Percentiles rank a stretch among this genome's conserved stretches.
phyloP scores from a whole-genome alignment of 2,329 filamentous ascomycete genomes.

The Tolypocladium amazonense region DNA sequence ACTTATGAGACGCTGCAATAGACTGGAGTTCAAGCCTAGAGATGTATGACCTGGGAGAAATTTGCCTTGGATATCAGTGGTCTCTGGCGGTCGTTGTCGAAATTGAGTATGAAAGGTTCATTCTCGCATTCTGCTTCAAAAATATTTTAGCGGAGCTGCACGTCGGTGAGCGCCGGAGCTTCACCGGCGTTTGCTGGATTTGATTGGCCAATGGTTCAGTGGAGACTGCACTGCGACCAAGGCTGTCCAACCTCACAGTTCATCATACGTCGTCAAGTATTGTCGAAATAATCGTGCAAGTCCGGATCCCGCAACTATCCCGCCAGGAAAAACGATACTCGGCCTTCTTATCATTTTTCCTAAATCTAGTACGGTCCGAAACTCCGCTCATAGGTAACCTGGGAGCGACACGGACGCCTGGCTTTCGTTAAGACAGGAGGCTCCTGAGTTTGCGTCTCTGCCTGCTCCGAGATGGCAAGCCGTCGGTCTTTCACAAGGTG shows the following conservation, averaged over 20 bases:
- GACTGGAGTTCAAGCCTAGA: background rate
- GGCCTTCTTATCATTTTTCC: background rate
- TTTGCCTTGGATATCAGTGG: background rate
- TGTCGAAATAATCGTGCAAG: background rate
- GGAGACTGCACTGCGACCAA: background rate
- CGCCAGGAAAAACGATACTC: background rate
- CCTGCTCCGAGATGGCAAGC: background rate
- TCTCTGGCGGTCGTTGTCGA: background rate
- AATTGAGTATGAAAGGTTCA: background rate
- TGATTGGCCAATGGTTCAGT: conserved; percentile 4
- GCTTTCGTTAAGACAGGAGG: background rate
- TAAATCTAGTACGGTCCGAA: background rate
- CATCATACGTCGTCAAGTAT: background rate
- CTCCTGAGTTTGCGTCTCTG: background rate
- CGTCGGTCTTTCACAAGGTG: background rate
- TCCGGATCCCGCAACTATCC: too few species aligned
- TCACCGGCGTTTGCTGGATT: background rate
- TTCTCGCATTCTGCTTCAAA: background rate
- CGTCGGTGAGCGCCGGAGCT: background rate
- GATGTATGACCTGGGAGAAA: too few species aligned
- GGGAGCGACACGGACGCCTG: background rate
- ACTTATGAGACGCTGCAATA: background rate
- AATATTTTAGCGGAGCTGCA: conserved; percentile 6
- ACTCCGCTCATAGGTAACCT: background rate
- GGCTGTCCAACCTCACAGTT: background rate